Evolutionary conservation across 2,329 filamentous ascomycete species (phyloP), one percentile per base, ranked within the genome.

Genomic region (Phialocephala subalpina): DNA sequence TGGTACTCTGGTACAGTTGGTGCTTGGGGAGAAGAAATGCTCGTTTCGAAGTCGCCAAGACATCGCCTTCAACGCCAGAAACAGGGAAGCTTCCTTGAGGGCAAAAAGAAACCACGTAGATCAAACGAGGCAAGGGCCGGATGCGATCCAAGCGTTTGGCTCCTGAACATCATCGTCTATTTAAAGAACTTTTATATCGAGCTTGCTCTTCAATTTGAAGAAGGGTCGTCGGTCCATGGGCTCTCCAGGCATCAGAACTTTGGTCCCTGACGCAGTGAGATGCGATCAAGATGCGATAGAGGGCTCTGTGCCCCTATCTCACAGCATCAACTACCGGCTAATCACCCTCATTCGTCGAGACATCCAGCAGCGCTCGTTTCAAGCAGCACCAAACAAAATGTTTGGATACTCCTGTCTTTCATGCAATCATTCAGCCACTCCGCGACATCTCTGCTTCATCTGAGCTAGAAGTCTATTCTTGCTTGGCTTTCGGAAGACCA

Each of bases 1-100:
- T 3, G 27, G 12, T 12, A 8, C 8, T 53, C 49, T 53, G 49
- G 22, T 14, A 22, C 49, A 33, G 22, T 27, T 9, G 27, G 49
- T 53, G 49, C 49, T 18, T 53, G 25, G 49, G 49, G 12, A n/a
- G 14, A 53, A n/a, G 14, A 27, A 53, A 16, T 14, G 18, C 25
- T 53, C 25, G 49, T 53, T 53, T 53, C 49, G 27, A n/a, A 29
- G 25, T 18, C 18, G 49, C 49, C 49, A 29, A 53, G 49, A 33
- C n/a, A 22, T 53, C 49, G 49, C 49, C 49, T 18, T 53, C 49
- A n/a, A 53, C 49, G 49, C 49, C 49, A 53, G 25, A 53, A 53
- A 53, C 49, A 53, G 11, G 49, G 49, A 52, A 25, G 7, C 47
- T 27, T 52, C 20, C 47, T 22, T 25, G 20, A 49, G 45, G 45